Base-by-base conservation (phyloP, 495 filamentous ascomycete genomes). In the Aspergillus panamensis region DNA sequence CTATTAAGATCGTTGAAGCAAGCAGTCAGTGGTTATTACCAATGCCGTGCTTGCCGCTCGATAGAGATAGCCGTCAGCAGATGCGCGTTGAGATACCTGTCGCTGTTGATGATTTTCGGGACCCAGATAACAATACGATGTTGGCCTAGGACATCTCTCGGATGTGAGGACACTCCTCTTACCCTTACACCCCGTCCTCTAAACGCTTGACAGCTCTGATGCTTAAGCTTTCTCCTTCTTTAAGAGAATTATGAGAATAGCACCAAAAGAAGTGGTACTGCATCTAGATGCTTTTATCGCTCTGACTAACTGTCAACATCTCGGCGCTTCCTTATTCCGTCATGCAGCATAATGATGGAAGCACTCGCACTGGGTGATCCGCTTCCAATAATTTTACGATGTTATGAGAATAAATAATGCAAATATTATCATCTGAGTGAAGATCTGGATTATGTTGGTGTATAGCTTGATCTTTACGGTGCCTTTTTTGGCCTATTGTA, bases 371-470 rank as follows among this genome's bases (percentile, higher is more conserved):
- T 44, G 5, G 1, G 19, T 20, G 42, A 10, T 45, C 20, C 9
- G 16, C 14, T 6, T 10, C 9, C 20, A 3, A 21, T 45, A n/a
- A 20, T 25, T 14, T 53, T 40, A 53, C 16, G 8, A 53, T 21
- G 19, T 53, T 56, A 56, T 57, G 48, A 51, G 42, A 42, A 20
- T 50, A 9, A 20, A 9, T 19, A 29, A 50, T 40, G 44, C 2
- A 29, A 39, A 57, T 40, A 47, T 1, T 20, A 30, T n/a, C 8
- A 12, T 40, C 43, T 58, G 65, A 67, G 59, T 58, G 61, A 67
- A 60, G 59, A 62, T 52, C 53, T 55, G 19, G 35, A 51, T 60
- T 51, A 62, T 20, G 55, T 39, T 48, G 20, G 31, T 59, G 5
- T 25, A 25, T 25, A 25, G 25, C 25, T 48, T 60, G 19, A 39